Conservation (phyloP, 257 asterid species). For the Sherardia arvensis region DNA sequence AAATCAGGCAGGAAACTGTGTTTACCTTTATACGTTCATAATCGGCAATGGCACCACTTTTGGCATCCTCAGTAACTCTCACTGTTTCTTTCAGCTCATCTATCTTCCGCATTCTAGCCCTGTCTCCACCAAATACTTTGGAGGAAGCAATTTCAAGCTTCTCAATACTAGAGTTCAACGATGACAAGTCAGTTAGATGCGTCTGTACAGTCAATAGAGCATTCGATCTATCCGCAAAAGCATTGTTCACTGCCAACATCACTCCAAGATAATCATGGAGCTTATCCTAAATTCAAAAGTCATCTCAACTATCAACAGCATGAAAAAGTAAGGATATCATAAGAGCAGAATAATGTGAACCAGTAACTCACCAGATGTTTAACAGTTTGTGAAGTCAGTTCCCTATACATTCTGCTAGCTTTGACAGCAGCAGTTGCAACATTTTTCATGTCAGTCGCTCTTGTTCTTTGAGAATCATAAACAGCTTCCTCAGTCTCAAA, state of each 20-base stretch:
- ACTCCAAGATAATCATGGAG: constrained; percentile 90
- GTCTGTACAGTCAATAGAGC: constrained; percentile 91
- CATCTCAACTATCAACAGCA: neutral
- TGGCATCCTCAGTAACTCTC: constrained; percentile 72
- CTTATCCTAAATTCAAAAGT: constrained; percentile 55
- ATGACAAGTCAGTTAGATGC: constrained; percentile 65
- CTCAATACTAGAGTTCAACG: constrained; percentile 67
- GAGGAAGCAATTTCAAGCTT: constrained; percentile 92
- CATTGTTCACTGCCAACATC: constrained; percentile 85
- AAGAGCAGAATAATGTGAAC: neutral
- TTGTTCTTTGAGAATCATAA: constrained; percentile 72
- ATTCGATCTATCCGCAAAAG: constrained; percentile 83
- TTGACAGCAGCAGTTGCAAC: constrained; percentile 96
- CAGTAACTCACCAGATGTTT: constrained; percentile 68
- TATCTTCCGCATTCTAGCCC: constrained; percentile 74
- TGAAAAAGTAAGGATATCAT: neutral
- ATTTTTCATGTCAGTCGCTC: constrained; percentile 82
- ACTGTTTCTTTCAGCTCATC: constrained; percentile 81
- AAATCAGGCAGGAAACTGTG: constrained; percentile 7
- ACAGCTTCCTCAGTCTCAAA: constrained; percentile 87
- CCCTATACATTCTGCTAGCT: constrained; percentile 93
- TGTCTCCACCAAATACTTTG: constrained; percentile 94
- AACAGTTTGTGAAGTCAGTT: constrained; percentile 86
- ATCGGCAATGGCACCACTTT: constrained; percentile 60
- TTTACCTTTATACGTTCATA: constrained; percentile 79